Evolutionary conservation across 2,329 filamentous ascomycete species (phyloP), one percentile per base, ranked within the genome.

Genomic region (Drechmeria coniospora): DNA sequence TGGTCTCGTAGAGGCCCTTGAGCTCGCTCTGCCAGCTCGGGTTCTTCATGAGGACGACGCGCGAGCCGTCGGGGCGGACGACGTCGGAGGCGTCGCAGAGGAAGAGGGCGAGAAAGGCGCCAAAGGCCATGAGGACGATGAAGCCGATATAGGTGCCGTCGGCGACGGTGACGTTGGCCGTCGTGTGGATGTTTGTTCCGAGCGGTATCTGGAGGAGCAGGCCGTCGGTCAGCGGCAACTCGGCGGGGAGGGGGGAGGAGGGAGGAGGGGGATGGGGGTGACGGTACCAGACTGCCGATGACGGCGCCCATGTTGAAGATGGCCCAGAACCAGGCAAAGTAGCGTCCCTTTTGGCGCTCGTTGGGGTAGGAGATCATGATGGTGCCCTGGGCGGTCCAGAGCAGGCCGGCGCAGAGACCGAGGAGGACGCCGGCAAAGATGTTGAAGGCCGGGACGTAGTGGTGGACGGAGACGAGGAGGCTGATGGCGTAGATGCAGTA

Each of bases 231-330:
- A n/a, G n/a, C n/a, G n/a, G n/a, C n/a, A n/a, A n/a, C n/a, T n/a
- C n/a, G n/a, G n/a, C n/a, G n/a, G n/a, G n/a, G 7, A 10, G 9
- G 9, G n/a, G 15, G 21, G 20, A 23, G 23, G 27, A 15, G 6
- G 7, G 5, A 22, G n/a, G n/a, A 28, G 22, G 8, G n/a, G n/a
- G n/a, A n/a, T n/a, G n/a, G n/a, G n/a, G n/a, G n/a, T n/a, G n/a
- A n/a, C n/a, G n/a, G n/a, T n/a, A 22, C 20, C 20, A 21, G 12
- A n/a, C 20, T 21, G 36, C 84, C 86, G 51, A 94, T 81, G 34
- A 93, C 83, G 42, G 74, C 83, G 42, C 84, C 84, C 32, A 84
- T 53, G 54, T 93, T 92, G 66, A 93, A 94, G 45, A 94, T 90
- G 50, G 84, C 74, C 84, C 86, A 94, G 57, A 93, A 93, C 57